Base-by-base conservation (phyloP, 495 filamentous ascomycete genomes). In the Aspergillus mulundensis region DNA sequence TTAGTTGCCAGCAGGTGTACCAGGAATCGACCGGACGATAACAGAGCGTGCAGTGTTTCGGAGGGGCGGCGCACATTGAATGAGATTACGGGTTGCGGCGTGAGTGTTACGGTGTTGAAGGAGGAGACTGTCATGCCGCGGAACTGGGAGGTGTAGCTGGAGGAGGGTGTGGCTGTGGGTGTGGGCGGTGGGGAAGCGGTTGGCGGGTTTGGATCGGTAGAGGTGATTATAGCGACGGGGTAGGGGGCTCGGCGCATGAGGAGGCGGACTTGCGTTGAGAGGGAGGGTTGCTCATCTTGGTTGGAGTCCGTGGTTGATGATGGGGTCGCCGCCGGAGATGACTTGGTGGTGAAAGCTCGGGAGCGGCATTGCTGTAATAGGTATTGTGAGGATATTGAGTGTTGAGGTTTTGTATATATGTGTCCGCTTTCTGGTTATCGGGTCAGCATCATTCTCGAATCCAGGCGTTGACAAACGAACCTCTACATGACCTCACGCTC, bases 111-210 rank as follows among this genome's bases (percentile, higher is more conserved):
- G 0, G 88, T 89, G 18, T 81, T 91, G 74, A 95, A 87, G 12
- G 88, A 91, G 18, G 90, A 95, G 60, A 93, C 84, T 21, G 89
- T 91, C 77, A 94, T 87, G 50, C 83, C 90, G 21, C 79, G 75
- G 50, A 72, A 68, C 15, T 18, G 18, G 30, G 66, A 18, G 25
- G 42, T 45, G 43, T 6, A 21, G 7, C 47, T 38, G 16, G 25
- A 28, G 3, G 47, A 14, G 7, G 18, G n/a, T 38, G 19, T 8
- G 21, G 7, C 16, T 42, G 53, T 15, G 16, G n/a, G 11, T 28
- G 24, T 30, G 0, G 19, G 44, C 19, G 32, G 10, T 41, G 25
- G 66, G 54, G 40, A 57, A n/a, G n/a, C n/a, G n/a, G n/a, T n/a
- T n/a, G n/a, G n/a, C 24, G 16, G 50, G 49, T 19, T 61, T 38